Percentiles rank a stretch among this genome's conserved stretches.
phyloP scores from a whole-genome alignment of 768 basidiomycete genomes.

The Gelatoporia subvermispora region DNA sequence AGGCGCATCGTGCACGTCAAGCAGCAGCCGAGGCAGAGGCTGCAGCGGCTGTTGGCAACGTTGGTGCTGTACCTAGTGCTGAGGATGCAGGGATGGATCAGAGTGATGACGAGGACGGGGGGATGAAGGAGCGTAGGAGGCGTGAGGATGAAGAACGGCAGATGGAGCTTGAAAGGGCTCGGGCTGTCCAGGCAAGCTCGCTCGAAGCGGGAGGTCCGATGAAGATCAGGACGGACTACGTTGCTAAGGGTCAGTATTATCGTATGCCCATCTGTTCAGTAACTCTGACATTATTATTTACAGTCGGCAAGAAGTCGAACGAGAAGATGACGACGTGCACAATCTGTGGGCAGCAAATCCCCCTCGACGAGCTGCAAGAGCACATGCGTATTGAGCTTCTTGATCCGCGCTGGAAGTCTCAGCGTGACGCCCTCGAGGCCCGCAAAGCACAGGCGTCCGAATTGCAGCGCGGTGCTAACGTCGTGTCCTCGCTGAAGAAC shows the following conservation, averaged over 20 bases:
- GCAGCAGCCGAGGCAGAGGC: constrained; percentile 85
- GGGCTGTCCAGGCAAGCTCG: constrained; percentile 75
- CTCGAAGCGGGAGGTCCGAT: constrained; percentile 72
- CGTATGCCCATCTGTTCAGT: neutral
- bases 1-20: constrained; percentile 74
- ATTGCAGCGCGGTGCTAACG: constrained; percentile 86
- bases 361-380: constrained; percentile 92
- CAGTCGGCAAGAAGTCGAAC: constrained; percentile 68
- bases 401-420: constrained; percentile 97
- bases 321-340: constrained; percentile 81
- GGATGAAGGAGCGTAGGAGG: constrained; percentile 50
- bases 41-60: constrained; percentile 70
- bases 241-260: constrained; percentile 73
- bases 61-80: constrained; percentile 40
- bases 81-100: constrained; percentile 76
- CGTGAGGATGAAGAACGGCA: constrained; percentile 68
- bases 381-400: constrained; percentile 98
- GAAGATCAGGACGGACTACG: constrained; percentile 95
- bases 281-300: constrained; percentile 4
- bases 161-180: constrained; percentile 70
- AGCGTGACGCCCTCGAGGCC: constrained; percentile 82
- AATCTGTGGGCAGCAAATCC: constrained; percentile 94
- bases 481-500: constrained; percentile 87
- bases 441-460: constrained; percentile 88
- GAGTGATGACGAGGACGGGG: constrained; percentile 76